phyloP scores from a whole-genome alignment of 768 basidiomycete genomes.

The Russula ochroleuca region DNA sequence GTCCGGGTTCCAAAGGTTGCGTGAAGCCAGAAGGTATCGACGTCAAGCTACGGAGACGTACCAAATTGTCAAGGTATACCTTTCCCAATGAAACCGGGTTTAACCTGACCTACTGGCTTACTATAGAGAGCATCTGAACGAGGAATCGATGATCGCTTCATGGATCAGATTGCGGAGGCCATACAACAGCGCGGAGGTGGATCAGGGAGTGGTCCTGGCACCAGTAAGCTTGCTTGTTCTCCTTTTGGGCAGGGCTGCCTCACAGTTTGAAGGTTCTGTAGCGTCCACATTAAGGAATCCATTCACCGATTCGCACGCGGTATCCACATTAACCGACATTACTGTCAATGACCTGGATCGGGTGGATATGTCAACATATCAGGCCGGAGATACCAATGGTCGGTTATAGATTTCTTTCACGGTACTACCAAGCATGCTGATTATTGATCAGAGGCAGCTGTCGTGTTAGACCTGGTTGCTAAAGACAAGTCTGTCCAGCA shows the following conservation, averaged over 20 bases:
- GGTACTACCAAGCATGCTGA: background rate
- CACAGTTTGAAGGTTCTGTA: no score
- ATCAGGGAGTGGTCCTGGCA: no score
- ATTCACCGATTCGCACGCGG: background rate
- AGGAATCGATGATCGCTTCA: background rate
- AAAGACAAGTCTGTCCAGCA: background rate
- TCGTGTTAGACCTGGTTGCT: background rate
- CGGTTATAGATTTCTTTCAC: background rate
- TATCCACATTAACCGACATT: background rate
- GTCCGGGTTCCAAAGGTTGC: background rate
- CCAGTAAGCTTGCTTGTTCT: background rate
- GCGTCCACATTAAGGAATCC: background rate
- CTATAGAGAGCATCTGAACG: background rate
- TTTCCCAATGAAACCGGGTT: background rate
- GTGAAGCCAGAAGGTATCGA: background rate
- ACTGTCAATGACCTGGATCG: background rate
- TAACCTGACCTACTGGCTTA: background rate
- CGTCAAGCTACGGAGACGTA: background rate
- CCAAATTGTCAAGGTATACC: background rate
- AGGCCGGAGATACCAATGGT: background rate
- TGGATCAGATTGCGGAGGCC: background rate
- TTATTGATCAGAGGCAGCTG: background rate
- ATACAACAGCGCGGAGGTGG: background rate
- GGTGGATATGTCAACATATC: background rate
- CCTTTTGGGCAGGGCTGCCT: no score